Conservation (phyloP, 2,329 filamentous ascomycete species). For the Aureobasidium leucospermi region DNA sequence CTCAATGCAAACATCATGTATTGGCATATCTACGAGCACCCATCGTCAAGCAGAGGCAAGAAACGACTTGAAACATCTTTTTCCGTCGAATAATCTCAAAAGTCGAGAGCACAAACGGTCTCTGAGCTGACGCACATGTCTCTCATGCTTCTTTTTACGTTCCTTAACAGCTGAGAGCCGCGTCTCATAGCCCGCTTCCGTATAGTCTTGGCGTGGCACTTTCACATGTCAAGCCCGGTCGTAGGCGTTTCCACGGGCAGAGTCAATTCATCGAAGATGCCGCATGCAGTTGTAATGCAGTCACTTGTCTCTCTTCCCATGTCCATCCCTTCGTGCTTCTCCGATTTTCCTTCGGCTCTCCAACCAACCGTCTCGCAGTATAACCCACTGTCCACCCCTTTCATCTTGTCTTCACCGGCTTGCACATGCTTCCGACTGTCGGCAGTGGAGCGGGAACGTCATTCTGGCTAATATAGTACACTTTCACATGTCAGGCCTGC, state of each 20-base stretch:
- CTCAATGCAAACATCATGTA: background rate
- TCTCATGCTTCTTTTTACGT: background rate
- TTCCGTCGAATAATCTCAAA: background rate
- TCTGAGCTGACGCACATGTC: background rate
- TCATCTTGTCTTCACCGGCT: background rate
- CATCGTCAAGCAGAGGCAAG: background rate
- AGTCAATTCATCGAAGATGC: conserved; percentile 11
- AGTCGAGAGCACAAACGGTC: conserved; percentile 4
- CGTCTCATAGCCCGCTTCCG: background rate
- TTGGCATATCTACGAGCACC: background rate
- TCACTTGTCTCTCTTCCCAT: conserved; percentile 11
- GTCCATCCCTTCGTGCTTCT: conserved; percentile 9
- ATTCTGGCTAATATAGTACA: conserved; percentile 10
- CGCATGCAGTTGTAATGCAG: conserved; percentile 11
- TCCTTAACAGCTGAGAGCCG: background rate
- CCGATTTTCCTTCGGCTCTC: conserved; percentile 11
- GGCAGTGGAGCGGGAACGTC: conserved; percentile 11
- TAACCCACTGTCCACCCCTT: background rate
- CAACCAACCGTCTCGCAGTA: conserved; percentile 11
- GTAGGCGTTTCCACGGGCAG: conserved; percentile 6
- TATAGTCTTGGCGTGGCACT: background rate
- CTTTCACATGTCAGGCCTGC: conserved; percentile 10
- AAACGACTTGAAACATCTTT: background rate
- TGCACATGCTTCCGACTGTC: conserved; percentile 5
- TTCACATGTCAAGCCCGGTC: conserved; percentile 6